phyloP scores from a whole-genome alignment of 805 yeast genomes.

The Maudiozyma barnettii region DNA sequence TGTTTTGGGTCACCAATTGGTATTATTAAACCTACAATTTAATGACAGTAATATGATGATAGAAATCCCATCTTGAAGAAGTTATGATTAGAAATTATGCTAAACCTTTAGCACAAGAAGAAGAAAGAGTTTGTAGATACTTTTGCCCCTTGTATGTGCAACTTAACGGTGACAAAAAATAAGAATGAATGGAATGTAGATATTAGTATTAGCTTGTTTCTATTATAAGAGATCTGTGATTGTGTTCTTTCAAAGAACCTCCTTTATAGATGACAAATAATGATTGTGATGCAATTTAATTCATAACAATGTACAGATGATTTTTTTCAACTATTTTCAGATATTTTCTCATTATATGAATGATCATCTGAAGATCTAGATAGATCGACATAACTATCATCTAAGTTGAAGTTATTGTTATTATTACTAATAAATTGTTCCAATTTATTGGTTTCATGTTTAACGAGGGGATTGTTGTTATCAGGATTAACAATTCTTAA shows the following conservation, averaged over 20 bases:
- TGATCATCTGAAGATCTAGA: conserved; percentile 1
- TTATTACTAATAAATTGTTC: neutral
- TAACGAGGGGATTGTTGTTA: neutral
- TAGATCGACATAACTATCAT: neutral
- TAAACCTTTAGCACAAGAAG: too few relatives aligned
- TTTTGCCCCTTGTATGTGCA: too few relatives aligned
- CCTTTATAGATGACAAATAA: too few relatives aligned
- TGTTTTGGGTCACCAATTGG: neutral
- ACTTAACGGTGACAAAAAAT: neutral
- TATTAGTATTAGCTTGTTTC: too few relatives aligned
- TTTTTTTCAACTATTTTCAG: neutral
- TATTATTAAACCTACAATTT: too few relatives aligned
- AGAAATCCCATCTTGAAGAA: too few relatives aligned
- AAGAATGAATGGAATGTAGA: neutral
- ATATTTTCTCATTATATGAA: neutral
- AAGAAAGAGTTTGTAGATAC: neutral
- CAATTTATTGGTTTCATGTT: neutral
- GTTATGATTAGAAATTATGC: too few relatives aligned
- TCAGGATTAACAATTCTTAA: conserved; percentile 44
- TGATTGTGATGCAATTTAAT: neutral
- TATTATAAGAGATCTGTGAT: too few relatives aligned
- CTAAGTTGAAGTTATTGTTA: neutral
- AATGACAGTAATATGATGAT: too few relatives aligned
- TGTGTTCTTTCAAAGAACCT: too few relatives aligned
- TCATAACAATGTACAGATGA: too few relatives aligned